phyloP scores from a whole-genome alignment of 2,329 filamentous ascomycete species.

The Scedosporium boydii region DNA sequence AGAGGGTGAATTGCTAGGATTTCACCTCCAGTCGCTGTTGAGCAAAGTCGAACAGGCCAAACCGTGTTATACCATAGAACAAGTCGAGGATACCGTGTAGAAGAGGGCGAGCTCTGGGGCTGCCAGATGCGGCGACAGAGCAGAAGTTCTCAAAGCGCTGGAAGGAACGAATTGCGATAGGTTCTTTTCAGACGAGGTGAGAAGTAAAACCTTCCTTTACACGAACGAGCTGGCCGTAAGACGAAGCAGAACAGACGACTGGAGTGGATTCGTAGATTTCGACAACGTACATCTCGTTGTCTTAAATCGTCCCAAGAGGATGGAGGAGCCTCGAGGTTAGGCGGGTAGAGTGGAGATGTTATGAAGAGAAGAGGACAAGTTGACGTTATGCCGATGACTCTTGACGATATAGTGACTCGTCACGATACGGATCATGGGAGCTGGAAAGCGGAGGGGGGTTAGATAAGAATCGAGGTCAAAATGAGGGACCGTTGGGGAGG shows the following conservation, averaged over 20 bases:
- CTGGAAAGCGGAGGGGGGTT: not conserved
- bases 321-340: conserved; percentile 1
- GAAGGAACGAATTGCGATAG: conserved; percentile 28
- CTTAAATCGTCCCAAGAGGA: conserved; percentile 1
- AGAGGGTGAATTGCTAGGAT: conserved; percentile 9
- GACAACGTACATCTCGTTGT: conserved; percentile 48
- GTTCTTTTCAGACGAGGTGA: conserved; percentile 32
- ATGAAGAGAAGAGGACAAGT: not conserved
- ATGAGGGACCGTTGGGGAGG: not conserved
- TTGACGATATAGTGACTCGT: not conserved
- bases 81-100: conserved; percentile 24
- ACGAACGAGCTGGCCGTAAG: conserved; percentile 40
- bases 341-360: conserved; percentile 2
- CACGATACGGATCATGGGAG: not conserved
- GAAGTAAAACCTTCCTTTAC: conserved; percentile 37
- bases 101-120: conserved; percentile 28
- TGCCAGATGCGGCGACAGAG: conserved; percentile 23
- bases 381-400: conserved; percentile 4
- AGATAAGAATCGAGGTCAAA: not conserved
- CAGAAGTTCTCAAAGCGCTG: conserved; percentile 28
- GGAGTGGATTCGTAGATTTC: conserved; percentile 35
- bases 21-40: conserved; percentile 23
- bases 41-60: conserved; percentile 21
- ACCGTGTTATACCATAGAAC: conserved; percentile 22
- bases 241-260: conserved; percentile 56